phyloP scores from a whole-genome alignment of 768 basidiomycete species.

The Rickenella mellea region DNA sequence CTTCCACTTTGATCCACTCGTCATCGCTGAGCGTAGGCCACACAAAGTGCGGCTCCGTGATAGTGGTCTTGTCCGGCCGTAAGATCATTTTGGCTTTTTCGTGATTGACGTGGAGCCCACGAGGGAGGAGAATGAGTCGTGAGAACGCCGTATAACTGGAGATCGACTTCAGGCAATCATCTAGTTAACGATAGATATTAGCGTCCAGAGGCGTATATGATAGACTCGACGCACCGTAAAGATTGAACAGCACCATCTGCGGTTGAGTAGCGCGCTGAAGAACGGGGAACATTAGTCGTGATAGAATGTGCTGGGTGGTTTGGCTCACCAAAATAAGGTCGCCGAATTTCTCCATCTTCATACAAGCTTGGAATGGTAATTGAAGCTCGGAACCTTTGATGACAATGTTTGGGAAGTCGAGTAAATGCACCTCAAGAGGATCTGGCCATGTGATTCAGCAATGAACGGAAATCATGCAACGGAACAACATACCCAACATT shows the following conservation, averaged over 20 bases:
- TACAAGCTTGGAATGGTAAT: slow-evolving; percentile 97
- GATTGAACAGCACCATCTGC: slow-evolving; percentile 97
- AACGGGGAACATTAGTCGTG: slow-evolving; percentile 6
- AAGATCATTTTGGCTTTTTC: slow-evolving; percentile 99
- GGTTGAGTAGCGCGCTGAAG: slow-evolving; percentile 87
- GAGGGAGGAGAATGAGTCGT: slow-evolving; percentile 87
- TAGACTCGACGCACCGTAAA: slow-evolving; percentile 54
- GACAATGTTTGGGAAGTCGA: slow-evolving; percentile 99
- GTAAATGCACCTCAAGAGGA: slow-evolving; percentile 93
- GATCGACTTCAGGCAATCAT: slow-evolving; percentile 98
- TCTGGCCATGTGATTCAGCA: slow-evolving; percentile 30
- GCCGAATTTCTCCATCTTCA: slow-evolving; percentile 99
- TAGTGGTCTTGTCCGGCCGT: slow-evolving; percentile 93
- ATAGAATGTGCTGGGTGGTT: neutral
- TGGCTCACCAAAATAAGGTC: slow-evolving; percentile 81
- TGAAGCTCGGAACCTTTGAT: slow-evolving; percentile 99
- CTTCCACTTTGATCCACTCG: slow-evolving; percentile 99
- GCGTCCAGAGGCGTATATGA: neutral
- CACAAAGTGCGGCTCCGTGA: slow-evolving; percentile 95
- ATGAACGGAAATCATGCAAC: slow-evolving; percentile 2
- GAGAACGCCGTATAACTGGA: slow-evolving; percentile 99
- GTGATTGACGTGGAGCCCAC: slow-evolving; percentile 97
- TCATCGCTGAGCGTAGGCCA: slow-evolving; percentile 92
- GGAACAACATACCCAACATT: slow-evolving; percentile 70
- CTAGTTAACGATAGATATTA: slow-evolving; percentile 25